These are phyloP conservation scores for Gymnopus androsaceus DNA, from an alignment of 1,284 basidiomycete genomes.

Conservation along the genomic window DNA sequence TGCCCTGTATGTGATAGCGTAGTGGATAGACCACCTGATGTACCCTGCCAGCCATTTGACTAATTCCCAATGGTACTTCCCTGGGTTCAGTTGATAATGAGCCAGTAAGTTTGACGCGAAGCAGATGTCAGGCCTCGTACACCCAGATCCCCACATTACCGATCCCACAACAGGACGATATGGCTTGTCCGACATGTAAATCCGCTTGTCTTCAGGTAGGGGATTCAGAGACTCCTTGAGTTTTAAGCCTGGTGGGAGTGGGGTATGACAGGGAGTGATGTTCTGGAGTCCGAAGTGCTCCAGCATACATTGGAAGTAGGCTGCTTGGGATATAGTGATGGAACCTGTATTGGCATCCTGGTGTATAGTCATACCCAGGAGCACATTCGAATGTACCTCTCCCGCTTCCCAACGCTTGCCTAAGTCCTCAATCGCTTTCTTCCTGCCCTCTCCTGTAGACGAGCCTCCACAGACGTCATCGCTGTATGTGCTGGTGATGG, in stretches of 20 bases:
- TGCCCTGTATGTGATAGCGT: too few species aligned
- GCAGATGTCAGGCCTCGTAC: conserved; percentile 29
- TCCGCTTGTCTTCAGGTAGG: too few species aligned
- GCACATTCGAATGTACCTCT: too few species aligned
- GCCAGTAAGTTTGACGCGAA: conserved; percentile 25
- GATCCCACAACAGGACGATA: too few species aligned
- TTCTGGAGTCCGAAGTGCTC: neutral
- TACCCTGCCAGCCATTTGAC: too few species aligned
- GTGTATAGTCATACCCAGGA: neutral
- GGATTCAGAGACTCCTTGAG: too few species aligned
- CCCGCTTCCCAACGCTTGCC: neutral
- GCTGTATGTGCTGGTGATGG: conserved; percentile 7
- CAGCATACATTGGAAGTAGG: conserved; percentile 4
- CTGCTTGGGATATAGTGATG: neutral
- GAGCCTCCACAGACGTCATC: conserved; percentile 9
- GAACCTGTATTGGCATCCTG: neutral
- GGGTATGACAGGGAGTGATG: neutral
- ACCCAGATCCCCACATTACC: neutral
- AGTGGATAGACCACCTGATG: too few species aligned
- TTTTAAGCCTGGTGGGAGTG: too few species aligned
- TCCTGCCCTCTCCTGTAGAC: neutral
- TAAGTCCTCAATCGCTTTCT: neutral
- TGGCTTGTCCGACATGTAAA: too few species aligned
- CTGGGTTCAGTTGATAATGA: conserved; percentile 24
- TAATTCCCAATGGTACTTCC: neutral